phyloP scores from a whole-genome alignment of 2,329 filamentous ascomycete species.

The Apiospora sp. region DNA sequence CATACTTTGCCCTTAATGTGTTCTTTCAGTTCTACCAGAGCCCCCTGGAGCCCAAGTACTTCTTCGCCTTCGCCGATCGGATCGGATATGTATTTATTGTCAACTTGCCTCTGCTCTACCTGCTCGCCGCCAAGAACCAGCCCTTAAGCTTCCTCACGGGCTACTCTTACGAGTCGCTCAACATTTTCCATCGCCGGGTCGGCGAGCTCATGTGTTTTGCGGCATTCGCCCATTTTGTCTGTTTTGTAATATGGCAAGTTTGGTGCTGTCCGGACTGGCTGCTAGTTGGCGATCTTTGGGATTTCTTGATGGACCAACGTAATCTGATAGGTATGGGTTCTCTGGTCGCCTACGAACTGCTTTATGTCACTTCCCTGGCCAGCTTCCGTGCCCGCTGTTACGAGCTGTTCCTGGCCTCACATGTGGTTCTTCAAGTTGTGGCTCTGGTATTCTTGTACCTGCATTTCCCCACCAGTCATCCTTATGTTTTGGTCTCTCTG shows the following conservation, averaged over 20 bases:
- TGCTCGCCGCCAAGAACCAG: conserved; percentile 72
- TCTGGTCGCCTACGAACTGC: conserved; percentile 64
- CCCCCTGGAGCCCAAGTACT: conserved; percentile 53
- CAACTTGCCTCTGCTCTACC: conserved; percentile 63
- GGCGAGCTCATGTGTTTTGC: conserved; percentile 69
- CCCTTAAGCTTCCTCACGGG: conserved; percentile 68
- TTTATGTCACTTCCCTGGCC: conserved; percentile 68
- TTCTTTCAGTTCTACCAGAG: conserved; percentile 65
- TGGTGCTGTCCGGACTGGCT: conserved; percentile 58
- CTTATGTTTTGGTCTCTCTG: conserved; percentile 62
- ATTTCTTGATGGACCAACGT: conserved; percentile 60
- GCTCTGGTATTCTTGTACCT: conserved; percentile 66
- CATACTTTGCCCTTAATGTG: conserved; percentile 61
- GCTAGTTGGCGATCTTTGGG: conserved; percentile 45
- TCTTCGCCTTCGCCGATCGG: conserved; percentile 67
- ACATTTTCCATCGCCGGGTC: conserved; percentile 70
- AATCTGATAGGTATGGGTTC: conserved; percentile 63
- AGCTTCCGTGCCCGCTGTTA: conserved; percentile 68
- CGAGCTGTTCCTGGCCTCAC: conserved; percentile 66
- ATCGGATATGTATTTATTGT: conserved; percentile 60
- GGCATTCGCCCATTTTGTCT: conserved; percentile 61
- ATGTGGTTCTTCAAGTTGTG: conserved; percentile 63
- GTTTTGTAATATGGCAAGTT: conserved; percentile 65
- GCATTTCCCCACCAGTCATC: conserved; percentile 60
- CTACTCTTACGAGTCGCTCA: conserved; percentile 70